These are phyloP conservation scores for Trichoderma pleuroti DNA, from an alignment of 2,329 filamentous ascomycete species.

Conservation along the genomic window DNA sequence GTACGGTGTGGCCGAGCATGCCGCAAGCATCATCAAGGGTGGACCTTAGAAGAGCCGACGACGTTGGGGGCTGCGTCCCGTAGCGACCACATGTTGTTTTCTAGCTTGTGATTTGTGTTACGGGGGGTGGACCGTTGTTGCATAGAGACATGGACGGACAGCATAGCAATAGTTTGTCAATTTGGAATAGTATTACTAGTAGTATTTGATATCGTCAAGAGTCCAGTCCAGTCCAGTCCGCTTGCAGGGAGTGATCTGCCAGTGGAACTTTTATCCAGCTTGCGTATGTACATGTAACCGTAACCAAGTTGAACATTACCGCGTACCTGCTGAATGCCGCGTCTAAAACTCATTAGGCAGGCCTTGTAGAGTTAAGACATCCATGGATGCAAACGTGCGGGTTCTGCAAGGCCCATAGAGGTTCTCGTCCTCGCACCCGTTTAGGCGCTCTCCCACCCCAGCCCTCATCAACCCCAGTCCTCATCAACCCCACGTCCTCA, in stretches of 20 bases:
- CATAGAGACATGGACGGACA: not conserved
- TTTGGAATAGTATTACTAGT: not conserved
- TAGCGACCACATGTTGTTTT: not conserved
- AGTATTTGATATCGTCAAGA: not conserved
- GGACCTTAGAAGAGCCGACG: not conserved
- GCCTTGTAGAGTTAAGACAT: not conserved
- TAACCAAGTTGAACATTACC: not conserved
- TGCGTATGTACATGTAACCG: not conserved
- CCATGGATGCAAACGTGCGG: not conserved
- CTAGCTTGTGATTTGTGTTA: not conserved
- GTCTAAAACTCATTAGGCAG: not conserved
- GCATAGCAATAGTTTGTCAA: not conserved
- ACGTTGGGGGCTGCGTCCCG: not conserved
- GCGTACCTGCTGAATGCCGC: not conserved
- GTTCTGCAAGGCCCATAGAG: not conserved
- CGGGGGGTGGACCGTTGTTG: not conserved
- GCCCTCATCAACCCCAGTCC: not conserved
- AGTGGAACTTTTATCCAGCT: not conserved
- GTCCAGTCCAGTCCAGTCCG: too few species aligned
- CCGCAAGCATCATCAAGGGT: not conserved
- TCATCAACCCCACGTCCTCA: too few species aligned
- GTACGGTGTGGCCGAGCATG: conserved; percentile 17
- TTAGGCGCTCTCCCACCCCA: not conserved
- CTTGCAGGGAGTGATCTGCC: not conserved
- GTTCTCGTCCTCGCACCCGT: not conserved